A percentile compares a stretch with the other conserved stretches of the same genome.
Conservation (phyloP, 768 basidiomycete species). For the Tricholoma matsutake region DNA sequence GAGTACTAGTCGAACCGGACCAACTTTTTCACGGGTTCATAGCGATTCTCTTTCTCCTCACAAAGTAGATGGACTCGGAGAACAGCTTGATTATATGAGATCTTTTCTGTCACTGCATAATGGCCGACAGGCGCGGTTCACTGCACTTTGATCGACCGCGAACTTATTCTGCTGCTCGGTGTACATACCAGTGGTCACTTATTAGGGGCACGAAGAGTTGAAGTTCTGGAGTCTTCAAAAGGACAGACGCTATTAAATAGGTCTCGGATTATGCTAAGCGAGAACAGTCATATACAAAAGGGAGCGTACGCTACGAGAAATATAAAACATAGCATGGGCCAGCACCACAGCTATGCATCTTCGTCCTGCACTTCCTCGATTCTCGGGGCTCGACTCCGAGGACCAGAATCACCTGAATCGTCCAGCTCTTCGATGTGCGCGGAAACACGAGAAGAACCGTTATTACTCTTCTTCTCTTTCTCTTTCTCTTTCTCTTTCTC, state of each 20-base stretch:
- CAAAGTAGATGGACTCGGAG: too few relatives aligned
- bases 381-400: constrained; percentile 39
- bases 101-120: too few relatives aligned
- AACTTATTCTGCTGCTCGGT: too few relatives aligned
- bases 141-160: too few relatives aligned
- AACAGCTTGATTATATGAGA: too few relatives aligned
- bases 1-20: too few relatives aligned
- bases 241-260: background rate
- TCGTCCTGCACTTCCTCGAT: constrained; percentile 49
- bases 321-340: background rate
- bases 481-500: constrained; percentile 40
- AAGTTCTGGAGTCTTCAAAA: too few relatives aligned
- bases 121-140: too few relatives aligned
- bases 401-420: constrained; percentile 40
- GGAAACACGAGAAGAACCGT: constrained; percentile 18
- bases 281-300: background rate
- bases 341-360: constrained; percentile 24
- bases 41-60: too few relatives aligned
- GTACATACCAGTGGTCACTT: too few relatives aligned
- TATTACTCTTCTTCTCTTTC: constrained; percentile 39
- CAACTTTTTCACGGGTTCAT: too few relatives aligned
- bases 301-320: background rate
- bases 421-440: constrained; percentile 46
- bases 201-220: too few relatives aligned
- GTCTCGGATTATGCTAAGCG: background rate